Evolutionary conservation across 2,329 filamentous ascomycete genomes (phyloP).

Genomic region (Orbilia blumenaviensis): DNA sequence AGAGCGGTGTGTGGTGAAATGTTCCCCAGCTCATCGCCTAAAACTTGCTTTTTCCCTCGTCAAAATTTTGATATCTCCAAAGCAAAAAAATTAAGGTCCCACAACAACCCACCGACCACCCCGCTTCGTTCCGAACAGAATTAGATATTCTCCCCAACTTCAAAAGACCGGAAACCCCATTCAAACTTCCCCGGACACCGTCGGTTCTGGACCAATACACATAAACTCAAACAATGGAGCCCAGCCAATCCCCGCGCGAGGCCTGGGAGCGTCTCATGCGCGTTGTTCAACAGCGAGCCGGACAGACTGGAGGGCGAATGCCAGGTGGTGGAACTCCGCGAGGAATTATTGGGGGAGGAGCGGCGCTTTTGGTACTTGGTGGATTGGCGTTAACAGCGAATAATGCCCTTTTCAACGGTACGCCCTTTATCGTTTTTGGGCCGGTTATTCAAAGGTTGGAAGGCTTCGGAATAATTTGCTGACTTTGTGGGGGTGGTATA

Average conservation of each 20-base stretch:
- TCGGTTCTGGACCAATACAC: background rate
- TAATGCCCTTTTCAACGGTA: conserved; percentile 76
- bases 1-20: conserved; percentile 13
- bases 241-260: conserved; percentile 68
- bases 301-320: conserved; percentile 65
- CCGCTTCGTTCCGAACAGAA: conserved; percentile 55
- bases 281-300: conserved; percentile 65
- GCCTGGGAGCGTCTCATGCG: conserved; percentile 69
- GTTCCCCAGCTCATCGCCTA: conserved; percentile 19
- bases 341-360: conserved; percentile 67
- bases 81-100: background rate
- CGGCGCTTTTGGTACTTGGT: conserved; percentile 66
- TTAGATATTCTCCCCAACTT: conserved; percentile 57
- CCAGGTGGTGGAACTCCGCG: conserved; percentile 61
- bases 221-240: conserved; percentile 54
- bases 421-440: background rate
- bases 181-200: background rate
- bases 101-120: conserved; percentile 42
- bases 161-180: conserved; percentile 56
- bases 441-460: conserved; percentile 51
- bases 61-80: conserved; percentile 41
- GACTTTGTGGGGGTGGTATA: background rate
- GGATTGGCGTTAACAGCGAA: conserved; percentile 68
- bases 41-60: conserved; percentile 49
- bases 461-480: conserved; percentile 31